Conservation (phyloP, 352 stramenopile genomes). For the Phytophthora chlamydospora region DNA sequence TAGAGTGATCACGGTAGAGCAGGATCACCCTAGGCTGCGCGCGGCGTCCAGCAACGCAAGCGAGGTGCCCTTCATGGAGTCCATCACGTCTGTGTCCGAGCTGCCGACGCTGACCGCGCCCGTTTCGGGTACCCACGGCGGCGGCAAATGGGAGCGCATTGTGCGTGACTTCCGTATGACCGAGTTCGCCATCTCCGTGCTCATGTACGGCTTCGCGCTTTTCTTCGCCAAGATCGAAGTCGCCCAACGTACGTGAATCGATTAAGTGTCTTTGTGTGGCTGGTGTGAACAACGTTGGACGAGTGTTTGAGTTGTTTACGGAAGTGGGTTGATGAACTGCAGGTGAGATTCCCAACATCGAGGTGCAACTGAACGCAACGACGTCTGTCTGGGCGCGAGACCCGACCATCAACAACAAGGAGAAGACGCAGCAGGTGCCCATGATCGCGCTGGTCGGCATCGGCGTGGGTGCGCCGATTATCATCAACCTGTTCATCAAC, state of each 20-base stretch:
- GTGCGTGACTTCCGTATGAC: conserved; percentile 31
- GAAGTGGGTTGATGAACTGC: conserved; percentile 14
- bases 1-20: conserved; percentile 21
- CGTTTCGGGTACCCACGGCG: neutral
- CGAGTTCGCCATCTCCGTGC: conserved; percentile 41
- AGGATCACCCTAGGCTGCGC: conserved; percentile 11
- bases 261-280: neutral
- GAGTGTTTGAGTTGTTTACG: conserved; percentile 18
- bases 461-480: conserved; percentile 45
- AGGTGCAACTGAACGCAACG: conserved; percentile 53
- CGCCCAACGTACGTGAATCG: conserved; percentile 35
- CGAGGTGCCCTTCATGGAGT: conserved; percentile 46
- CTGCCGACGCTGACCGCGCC: conserved; percentile 13
- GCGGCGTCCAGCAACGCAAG: conserved; percentile 36
- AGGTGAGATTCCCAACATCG: conserved; percentile 63
- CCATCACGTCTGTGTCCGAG: conserved; percentile 27
- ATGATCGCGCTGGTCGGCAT: conserved; percentile 56
- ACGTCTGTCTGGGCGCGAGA: conserved; percentile 60
- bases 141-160: conserved; percentile 29
- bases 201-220: conserved; percentile 47
- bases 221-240: conserved; percentile 47
- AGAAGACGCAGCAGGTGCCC: conserved; percentile 63
- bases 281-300: neutral
- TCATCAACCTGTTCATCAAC: conserved; percentile 70
- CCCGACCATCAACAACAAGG: conserved; percentile 62